These are phyloP conservation scores for Lipomyces mesembrius DNA, from an alignment of 805 yeast species.

Conservation along the genomic window DNA sequence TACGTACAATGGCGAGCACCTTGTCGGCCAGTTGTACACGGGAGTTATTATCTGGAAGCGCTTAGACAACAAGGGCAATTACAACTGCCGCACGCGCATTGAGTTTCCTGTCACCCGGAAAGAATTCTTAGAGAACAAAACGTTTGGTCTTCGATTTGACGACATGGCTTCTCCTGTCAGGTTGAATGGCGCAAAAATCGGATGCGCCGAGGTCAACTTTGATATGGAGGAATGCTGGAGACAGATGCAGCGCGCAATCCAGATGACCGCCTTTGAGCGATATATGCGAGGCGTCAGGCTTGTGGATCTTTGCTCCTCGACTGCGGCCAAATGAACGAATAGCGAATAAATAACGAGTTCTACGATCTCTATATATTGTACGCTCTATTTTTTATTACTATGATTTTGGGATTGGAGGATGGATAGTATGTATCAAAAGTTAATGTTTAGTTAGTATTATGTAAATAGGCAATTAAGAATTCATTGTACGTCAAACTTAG, in stretches of 20 bases:
- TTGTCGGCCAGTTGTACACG: not conserved
- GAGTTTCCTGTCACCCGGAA: not conserved
- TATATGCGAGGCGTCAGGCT: not conserved
- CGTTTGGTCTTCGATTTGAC: constrained; percentile 3
- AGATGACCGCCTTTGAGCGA: not conserved
- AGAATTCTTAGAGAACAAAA: not conserved
- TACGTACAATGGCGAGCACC: not conserved
- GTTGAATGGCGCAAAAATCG: not conserved
- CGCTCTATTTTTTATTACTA: no score
- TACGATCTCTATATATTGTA: no score
- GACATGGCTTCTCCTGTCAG: constrained; percentile 3
- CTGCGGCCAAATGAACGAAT: not conserved
- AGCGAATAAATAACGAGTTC: not conserved
- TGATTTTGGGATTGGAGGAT: not conserved
- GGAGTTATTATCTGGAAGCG: not conserved
- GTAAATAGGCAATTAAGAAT: no score
- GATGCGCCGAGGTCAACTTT: not conserved
- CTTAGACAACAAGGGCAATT: not conserved
- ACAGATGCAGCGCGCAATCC: not conserved
- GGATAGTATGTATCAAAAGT: not conserved
- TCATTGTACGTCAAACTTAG: no score
- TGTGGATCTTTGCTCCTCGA: not conserved
- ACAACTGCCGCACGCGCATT: constrained; percentile 1
- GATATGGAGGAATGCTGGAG: not conserved
- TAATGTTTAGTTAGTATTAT: no score